Base-by-base conservation (phyloP, 352 stramenopile species). In the Thraustotheca clavata region DNA sequence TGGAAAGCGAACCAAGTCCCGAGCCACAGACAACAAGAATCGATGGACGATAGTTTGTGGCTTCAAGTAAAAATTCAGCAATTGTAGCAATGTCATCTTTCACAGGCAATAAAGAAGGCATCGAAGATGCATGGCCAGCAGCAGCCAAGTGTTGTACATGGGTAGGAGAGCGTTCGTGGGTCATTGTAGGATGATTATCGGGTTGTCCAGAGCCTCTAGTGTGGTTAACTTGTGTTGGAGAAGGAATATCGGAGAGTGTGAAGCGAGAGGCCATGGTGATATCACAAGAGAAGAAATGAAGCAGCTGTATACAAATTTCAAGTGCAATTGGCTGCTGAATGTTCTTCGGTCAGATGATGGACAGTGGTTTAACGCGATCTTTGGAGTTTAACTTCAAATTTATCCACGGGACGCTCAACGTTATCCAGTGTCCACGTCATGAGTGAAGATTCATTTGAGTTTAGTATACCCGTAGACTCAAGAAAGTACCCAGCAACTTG, bases 11-110 rank as follows among this genome's bases (percentile, higher is more conserved):
- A 20, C 90, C 92, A 39, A 99, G 87, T 1, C 96, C 95, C 11
- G 90, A 98, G 52, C 96, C 96, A 71, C 94, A 98, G 39, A 99
- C 89, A 68, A 99, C 67, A 47, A 84, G 82, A 34, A 94, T 79
- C 29, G 88, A 69, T 48, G 84, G 84, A 1, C 76, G 75, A 33
- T 72, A 72, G 29, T 68, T 72, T 49, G 83, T 81, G 33, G 49
- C 71, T 18, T 77, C 72, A 22, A 79, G 71, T 34, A 93, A 69
- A 62, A 87, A 93, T 22, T 83, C 79, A 62, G 72, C 74, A 69
- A 93, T 93, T 62, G 88, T 62, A 69, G 89, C 83, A 54, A 93
- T 87, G 49, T 83, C 81, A 49, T 93, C 83, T 3, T 34, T 36
- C 39, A 33, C 50, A 27, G 38, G n/a, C 14, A 18, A 14, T 5